Evolutionary conservation across 768 basidiomycete species (phyloP), one percentile per base, ranked within the genome.

Genomic region (Pluteus cervinus): DNA sequence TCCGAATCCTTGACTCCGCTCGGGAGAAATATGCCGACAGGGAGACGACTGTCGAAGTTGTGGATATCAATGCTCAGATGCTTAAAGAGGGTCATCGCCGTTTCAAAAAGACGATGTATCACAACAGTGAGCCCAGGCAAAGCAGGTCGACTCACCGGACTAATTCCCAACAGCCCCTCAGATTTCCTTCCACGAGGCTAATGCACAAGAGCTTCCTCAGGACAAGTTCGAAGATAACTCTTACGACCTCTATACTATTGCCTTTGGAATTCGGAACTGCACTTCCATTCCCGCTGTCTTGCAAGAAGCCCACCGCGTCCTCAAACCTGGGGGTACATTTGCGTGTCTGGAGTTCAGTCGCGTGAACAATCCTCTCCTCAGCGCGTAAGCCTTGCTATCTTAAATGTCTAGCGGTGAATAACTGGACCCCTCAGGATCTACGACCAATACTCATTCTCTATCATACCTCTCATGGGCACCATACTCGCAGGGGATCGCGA

Each of bases 91-190:
- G 96, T 2, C 74, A 76, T 59, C 83, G 75, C 53, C 68, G 92
- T 29, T 91, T 97, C 59, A 92, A 91, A 50, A 84, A 88, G 71
- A 98, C 94, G 1, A 93, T 99, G 86, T 99, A 98, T 60, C 86
- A 98, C 61, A 89, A 87, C 52, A 94, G 94, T 97, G 50, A 61
- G 78, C 64, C 42, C 24, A 12, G 38, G 22, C 20, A 18, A 16
- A 17, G 40, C 3, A 18, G 33, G 14, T 21, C 7, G 25, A 9
- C 22, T 14, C 20, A 7, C 7, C 22, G 12, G 22, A 36, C 40
- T 43, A 40, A 47, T 46, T 29, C 29, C 8, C 18, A 22, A 8
- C 49, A 96, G 92, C 92, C 15, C 86, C 90, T 10, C 93, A 96
- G 63, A 76, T 99, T 44, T 76, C 82, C 11, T 98, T 99, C 60